phyloP scores from a whole-genome alignment of 2,329 filamentous ascomycete genomes.

The Mycocentrospora acerina region DNA sequence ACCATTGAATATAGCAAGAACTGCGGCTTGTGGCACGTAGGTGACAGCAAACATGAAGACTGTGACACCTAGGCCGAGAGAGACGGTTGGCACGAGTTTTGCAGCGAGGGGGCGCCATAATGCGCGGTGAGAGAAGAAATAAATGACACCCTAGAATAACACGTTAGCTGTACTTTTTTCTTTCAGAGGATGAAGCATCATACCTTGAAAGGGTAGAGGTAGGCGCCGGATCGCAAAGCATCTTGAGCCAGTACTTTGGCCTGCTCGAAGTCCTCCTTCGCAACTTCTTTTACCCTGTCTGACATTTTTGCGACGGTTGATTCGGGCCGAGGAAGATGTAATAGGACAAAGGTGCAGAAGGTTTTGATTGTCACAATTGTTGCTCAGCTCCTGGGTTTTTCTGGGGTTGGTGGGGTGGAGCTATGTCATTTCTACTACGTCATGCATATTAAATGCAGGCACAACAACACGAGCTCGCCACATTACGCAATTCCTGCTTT shows the following conservation, averaged over 20 bases:
- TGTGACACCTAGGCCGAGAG: constrained; percentile 71
- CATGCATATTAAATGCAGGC: constrained; percentile 3
- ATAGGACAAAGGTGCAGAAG: constrained; percentile 6
- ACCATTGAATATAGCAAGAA: constrained; percentile 82
- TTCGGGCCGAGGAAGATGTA: constrained; percentile 5
- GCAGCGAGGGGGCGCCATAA: constrained; percentile 61
- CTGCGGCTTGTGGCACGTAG: constrained; percentile 79
- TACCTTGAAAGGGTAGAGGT: constrained; percentile 80
- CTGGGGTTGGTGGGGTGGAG: constrained; percentile 11
- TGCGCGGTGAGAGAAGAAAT: constrained; percentile 58
- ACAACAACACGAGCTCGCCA: no score
- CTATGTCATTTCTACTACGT: constrained; percentile 9
- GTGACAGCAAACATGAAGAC: constrained; percentile 83
- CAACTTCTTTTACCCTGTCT: constrained; percentile 58
- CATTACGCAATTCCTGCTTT: no score
- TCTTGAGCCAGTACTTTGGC: constrained; percentile 65
- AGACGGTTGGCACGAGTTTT: constrained; percentile 63
- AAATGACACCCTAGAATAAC: constrained; percentile 58
- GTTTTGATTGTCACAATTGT: constrained; percentile 9
- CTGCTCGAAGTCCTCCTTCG: constrained; percentile 69
- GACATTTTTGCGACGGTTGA: constrained; percentile 30
- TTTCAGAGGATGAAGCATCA: constrained; percentile 1
- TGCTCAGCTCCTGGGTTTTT: background rate
- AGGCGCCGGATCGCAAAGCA: constrained; percentile 74
- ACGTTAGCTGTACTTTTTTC: constrained; percentile 11